phyloP scores from a whole-genome alignment of 495 filamentous ascomycete genomes.

The Hypoxylon intermedium region DNA sequence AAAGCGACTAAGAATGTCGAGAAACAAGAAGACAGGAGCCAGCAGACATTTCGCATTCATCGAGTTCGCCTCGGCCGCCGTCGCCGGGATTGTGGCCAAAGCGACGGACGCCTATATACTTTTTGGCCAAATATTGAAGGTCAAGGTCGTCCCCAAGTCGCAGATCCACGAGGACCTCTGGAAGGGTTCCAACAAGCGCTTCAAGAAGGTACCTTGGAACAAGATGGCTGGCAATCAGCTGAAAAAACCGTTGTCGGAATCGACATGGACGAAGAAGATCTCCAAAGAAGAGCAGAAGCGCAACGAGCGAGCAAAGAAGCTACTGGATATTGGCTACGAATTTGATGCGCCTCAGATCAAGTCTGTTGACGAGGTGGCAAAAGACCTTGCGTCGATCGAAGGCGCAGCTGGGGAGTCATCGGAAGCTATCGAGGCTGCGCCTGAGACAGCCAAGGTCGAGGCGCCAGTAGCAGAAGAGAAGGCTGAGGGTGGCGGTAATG shows the following conservation, averaged over 20 bases:
- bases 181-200: slow-evolving; percentile 85
- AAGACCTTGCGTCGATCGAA: slow-evolving; percentile 34
- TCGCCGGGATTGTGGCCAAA: slow-evolving; percentile 85
- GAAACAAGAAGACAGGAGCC: slow-evolving; percentile 85
- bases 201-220: slow-evolving; percentile 86
- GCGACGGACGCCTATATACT: slow-evolving; percentile 99
- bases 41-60: slow-evolving; percentile 94
- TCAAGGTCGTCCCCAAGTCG: slow-evolving; percentile 74
- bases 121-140: slow-evolving; percentile 90
- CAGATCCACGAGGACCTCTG: slow-evolving; percentile 82
- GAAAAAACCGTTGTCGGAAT: slow-evolving; percentile 70
- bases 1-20: slow-evolving; percentile 77
- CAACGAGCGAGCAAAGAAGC: slow-evolving; percentile 68
- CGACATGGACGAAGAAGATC: slow-evolving; percentile 77
- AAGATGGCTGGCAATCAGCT: slow-evolving; percentile 77
- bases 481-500: slow-evolving; percentile 4
- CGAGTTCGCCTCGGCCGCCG: slow-evolving; percentile 78
- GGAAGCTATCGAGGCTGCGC: slow-evolving; percentile 47
- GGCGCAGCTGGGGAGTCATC: slow-evolving; percentile 46
- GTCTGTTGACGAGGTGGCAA: slow-evolving; percentile 56
- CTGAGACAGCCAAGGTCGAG: slow-evolving; percentile 6
- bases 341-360: slow-evolving; percentile 77
- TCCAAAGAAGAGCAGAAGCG: slow-evolving; percentile 73
- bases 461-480: slow-evolving; percentile 21
- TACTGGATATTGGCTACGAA: slow-evolving; percentile 85